Percentiles rank a stretch among this genome's conserved stretches.
phyloP scores from a whole-genome alignment of 306 rosid genomes.

The Benincasa hispida region DNA sequence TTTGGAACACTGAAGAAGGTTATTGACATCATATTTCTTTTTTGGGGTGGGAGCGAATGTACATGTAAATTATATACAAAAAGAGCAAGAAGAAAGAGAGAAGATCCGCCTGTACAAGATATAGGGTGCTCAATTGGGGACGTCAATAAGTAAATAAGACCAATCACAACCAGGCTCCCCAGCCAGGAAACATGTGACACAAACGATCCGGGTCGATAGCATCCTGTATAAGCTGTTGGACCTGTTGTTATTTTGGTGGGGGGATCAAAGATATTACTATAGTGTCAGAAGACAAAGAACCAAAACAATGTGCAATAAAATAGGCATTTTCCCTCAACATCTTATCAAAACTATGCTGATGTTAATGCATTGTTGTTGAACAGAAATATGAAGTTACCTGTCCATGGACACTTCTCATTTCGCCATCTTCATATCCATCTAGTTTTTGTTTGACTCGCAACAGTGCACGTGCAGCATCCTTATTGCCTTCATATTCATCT shows the following conservation, averaged over 20 bases:
- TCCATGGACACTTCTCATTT: conserved; percentile 80
- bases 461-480: conserved; percentile 87
- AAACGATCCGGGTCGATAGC: conserved; percentile 81
- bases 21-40: background rate
- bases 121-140: background rate
- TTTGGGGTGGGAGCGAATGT: background rate
- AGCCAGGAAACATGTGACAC: conserved; percentile 86
- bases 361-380: background rate
- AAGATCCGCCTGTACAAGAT: background rate
- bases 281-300: background rate
- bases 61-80: background rate
- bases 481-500: conserved; percentile 74
- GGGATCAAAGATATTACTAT: background rate
- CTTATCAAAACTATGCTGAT: background rate
- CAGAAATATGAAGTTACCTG: conserved; percentile 40
- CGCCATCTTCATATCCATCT: conserved; percentile 94
- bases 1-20: background rate
- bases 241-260: conserved; percentile 25
- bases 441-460: conserved; percentile 89
- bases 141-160: background rate
- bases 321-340: background rate
- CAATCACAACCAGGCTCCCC: conserved; percentile 85
- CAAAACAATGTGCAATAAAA: background rate
- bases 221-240: conserved; percentile 88
- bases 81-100: background rate